Evolutionary conservation across 352 stramenopile genomes (phyloP).

Genomic region (Albugo laibachii): DNA sequence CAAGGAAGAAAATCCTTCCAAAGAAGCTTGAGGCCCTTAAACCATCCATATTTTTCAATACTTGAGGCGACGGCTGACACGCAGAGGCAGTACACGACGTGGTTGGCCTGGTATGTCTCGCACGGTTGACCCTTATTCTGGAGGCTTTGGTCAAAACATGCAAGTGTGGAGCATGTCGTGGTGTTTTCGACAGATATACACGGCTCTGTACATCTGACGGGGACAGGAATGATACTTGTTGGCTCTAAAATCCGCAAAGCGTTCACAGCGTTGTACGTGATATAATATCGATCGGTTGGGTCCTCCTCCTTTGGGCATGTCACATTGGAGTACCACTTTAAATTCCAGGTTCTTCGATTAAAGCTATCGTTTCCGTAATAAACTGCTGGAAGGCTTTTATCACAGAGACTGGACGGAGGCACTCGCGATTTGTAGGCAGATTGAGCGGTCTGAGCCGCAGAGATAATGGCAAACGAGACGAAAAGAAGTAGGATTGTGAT

Average conservation of each 20-base stretch:
- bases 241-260: slow-evolving; percentile 7
- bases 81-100: slow-evolving; percentile 58
- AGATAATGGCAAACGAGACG: slow-evolving; percentile 56
- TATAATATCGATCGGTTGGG: slow-evolving; percentile 20
- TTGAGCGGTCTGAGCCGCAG: slow-evolving; percentile 46
- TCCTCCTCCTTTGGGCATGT: slow-evolving; percentile 12
- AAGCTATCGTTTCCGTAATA: slow-evolving; percentile 32
- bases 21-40: slow-evolving; percentile 26
- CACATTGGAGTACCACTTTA: slow-evolving; percentile 33
- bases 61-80: slow-evolving; percentile 22
- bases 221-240: background rate
- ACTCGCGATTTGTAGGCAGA: slow-evolving; percentile 48
- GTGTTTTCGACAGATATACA: slow-evolving; percentile 35
- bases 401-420: slow-evolving; percentile 29
- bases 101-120: slow-evolving; percentile 34
- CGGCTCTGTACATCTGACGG: slow-evolving; percentile 25
- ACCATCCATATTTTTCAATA: slow-evolving; percentile 23
- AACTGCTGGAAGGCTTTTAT: slow-evolving; percentile 23
- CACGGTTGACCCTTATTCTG: slow-evolving; percentile 18
- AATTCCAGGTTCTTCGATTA: slow-evolving; percentile 14
- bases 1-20: slow-evolving; percentile 37
- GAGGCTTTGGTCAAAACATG: slow-evolving; percentile 31
- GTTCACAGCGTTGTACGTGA: slow-evolving; percentile 33
- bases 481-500: slow-evolving; percentile 56
- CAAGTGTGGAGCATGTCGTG: slow-evolving; percentile 30